phyloP scores from a whole-genome alignment of 2,329 filamentous ascomycete species.

The Cladobotryum mycophilum region DNA sequence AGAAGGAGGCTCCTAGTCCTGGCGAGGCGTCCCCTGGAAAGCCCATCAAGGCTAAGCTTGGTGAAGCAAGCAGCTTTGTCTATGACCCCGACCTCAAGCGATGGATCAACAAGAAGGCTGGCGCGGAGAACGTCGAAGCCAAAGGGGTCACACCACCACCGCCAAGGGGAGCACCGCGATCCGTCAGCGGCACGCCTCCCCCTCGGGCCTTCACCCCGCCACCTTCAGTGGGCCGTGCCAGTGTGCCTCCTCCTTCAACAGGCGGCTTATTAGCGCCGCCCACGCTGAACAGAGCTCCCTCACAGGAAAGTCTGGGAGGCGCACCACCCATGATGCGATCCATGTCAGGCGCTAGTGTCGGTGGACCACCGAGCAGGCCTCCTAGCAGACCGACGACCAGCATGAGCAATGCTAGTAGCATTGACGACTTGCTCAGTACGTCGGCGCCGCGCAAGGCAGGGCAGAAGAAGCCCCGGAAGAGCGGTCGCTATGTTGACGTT shows the following conservation, averaged over 20 bases:
- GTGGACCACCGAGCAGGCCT: conserved; percentile 41
- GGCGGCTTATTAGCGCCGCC: conserved; percentile 21
- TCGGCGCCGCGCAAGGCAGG: conserved; percentile 61
- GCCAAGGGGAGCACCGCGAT: conserved; percentile 55
- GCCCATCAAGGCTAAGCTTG: conserved; percentile 86
- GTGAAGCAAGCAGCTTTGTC: conserved; percentile 86
- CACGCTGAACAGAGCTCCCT: conserved; percentile 29
- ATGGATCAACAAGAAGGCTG: conserved; percentile 95
- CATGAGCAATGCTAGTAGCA: conserved; percentile 87
- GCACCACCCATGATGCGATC: conserved; percentile 42
- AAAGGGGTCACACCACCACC: conserved; percentile 71
- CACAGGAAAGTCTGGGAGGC: conserved; percentile 30
- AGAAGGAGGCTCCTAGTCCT: conserved; percentile 38
- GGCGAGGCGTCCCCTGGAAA: conserved; percentile 47
- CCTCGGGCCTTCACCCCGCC: conserved; percentile 31
- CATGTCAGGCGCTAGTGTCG: conserved; percentile 40
- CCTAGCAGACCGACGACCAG: conserved; percentile 68
- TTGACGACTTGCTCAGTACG: conserved; percentile 84
- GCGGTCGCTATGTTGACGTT: conserved; percentile 88
- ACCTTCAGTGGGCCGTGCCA: conserved; percentile 22
- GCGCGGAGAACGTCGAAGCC: conserved; percentile 53
- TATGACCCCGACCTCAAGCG: conserved; percentile 95
- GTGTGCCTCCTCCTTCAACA: conserved; percentile 27
- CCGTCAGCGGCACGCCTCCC: conserved; percentile 47
- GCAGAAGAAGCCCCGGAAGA: conserved; percentile 68